phyloP scores from a whole-genome alignment of 805 yeast genomes.

The Pichia eremophila region DNA sequence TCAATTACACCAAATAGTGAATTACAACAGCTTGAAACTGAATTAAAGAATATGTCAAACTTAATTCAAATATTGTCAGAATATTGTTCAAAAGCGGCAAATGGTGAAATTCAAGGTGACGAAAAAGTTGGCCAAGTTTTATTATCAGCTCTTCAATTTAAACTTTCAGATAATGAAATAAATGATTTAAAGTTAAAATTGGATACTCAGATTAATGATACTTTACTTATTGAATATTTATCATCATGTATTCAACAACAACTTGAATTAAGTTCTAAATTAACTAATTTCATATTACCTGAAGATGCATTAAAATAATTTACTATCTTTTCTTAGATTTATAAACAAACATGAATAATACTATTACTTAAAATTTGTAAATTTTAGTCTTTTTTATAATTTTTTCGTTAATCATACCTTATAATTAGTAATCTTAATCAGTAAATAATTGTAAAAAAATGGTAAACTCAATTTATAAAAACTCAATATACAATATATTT shows the following conservation, averaged over 20 bases:
- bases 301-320: constrained; percentile 23
- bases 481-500: neutral
- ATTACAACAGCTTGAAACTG: constrained; percentile 35
- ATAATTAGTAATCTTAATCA: too few species aligned
- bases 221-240: constrained; percentile 71
- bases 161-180: constrained; percentile 40
- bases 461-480: neutral
- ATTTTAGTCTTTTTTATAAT: too few species aligned
- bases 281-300: constrained; percentile 44
- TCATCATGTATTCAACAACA: constrained; percentile 81
- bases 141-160: constrained; percentile 45
- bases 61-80: constrained; percentile 41
- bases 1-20: constrained; percentile 31
- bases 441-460: neutral
- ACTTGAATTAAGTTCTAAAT: constrained; percentile 66
- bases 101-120: constrained; percentile 38
- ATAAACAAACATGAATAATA: neutral
- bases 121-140: constrained; percentile 58
- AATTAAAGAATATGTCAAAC: constrained; percentile 35
- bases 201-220: constrained; percentile 68
- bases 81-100: constrained; percentile 36
- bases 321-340: neutral
- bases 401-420: too few species aligned
- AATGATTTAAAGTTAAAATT: constrained; percentile 51
- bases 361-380: too few species aligned